These are phyloP conservation scores for Cryptococcus sp. DNA, from an alignment of 1,284 basidiomycete genomes.

Conservation along the genomic window DNA sequence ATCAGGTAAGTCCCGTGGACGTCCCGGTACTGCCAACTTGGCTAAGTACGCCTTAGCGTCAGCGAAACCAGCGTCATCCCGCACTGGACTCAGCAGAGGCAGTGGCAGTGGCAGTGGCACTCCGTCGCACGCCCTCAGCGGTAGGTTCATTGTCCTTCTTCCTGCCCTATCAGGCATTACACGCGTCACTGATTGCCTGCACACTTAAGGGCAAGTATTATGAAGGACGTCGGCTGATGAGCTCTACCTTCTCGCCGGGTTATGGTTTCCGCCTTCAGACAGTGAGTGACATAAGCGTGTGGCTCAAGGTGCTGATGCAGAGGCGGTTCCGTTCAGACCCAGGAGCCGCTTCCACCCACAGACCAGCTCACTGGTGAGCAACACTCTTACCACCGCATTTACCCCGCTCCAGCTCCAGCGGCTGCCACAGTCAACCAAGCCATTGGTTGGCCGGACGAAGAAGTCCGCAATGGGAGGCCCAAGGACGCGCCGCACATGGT, in stretches of 20 bases:
- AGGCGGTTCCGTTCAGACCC: slow-evolving; percentile 8
- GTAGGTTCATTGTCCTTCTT: neutral
- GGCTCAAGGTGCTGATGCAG: neutral
- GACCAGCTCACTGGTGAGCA: slow-evolving; percentile 25
- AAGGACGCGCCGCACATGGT: neutral
- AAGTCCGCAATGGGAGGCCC: neutral
- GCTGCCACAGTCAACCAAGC: slow-evolving; percentile 26
- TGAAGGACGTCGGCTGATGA: slow-evolving; percentile 4
- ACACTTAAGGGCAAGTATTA: slow-evolving; percentile 7
- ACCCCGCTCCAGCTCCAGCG: slow-evolving; percentile 32
- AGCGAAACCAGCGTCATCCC: neutral
- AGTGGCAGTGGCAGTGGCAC: neutral
- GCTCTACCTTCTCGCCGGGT: slow-evolving; percentile 12
- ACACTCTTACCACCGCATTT: slow-evolving; percentile 30
- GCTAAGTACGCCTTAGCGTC: neutral
- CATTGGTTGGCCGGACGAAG: slow-evolving; percentile 30
- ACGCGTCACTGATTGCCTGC: no score
- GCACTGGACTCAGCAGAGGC: neutral
- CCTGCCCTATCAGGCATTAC: neutral
- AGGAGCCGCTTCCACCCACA: slow-evolving; percentile 20
- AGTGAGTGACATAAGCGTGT: slow-evolving; percentile 5
- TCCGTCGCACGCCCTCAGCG: neutral
- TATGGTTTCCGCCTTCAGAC: slow-evolving; percentile 10
- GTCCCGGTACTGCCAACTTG: no score
- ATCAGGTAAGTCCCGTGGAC: no score